These are phyloP conservation scores for Coemansia asiatica DNA, from an alignment of 192 early-diverging fungal species.

Conservation along the genomic window DNA sequence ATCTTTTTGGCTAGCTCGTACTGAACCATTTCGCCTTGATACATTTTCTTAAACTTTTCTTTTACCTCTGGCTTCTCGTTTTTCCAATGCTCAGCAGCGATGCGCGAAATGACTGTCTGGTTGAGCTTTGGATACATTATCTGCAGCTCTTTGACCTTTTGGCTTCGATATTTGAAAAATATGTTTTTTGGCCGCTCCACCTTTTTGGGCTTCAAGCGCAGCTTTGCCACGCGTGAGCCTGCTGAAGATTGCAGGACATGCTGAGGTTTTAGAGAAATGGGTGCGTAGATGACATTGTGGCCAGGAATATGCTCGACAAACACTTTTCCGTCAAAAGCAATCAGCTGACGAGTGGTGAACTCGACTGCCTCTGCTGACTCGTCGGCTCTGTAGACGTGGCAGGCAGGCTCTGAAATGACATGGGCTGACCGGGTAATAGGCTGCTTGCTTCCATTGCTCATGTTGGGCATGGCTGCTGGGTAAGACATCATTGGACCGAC, in stretches of 20 bases:
- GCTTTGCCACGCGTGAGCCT: slow-evolving; percentile 22
- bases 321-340: slow-evolving; percentile 36
- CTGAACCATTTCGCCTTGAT: slow-evolving; percentile 44
- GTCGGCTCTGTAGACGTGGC: slow-evolving; percentile 31
- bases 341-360: slow-evolving; percentile 35
- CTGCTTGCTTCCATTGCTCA: slow-evolving; percentile 13
- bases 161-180: slow-evolving; percentile 57
- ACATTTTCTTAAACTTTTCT: slow-evolving; percentile 35
- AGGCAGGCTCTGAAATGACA: slow-evolving; percentile 36
- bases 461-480: slow-evolving; percentile 5
- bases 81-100: slow-evolving; percentile 56
- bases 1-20: slow-evolving; percentile 50
- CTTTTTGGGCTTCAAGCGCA: slow-evolving; percentile 5
- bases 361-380: slow-evolving; percentile 16
- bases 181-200: slow-evolving; percentile 51
- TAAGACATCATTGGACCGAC: neutral
- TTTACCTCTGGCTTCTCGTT: slow-evolving; percentile 46
- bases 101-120: slow-evolving; percentile 55
- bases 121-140: slow-evolving; percentile 44
- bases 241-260: slow-evolving; percentile 7
- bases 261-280: slow-evolving; percentile 12
- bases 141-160: slow-evolving; percentile 46
- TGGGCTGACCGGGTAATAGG: slow-evolving; percentile 28
- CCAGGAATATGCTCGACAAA: slow-evolving; percentile 44
- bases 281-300: slow-evolving; percentile 45